Base-by-base conservation (phyloP, 1,284 basidiomycete species). In the Kalmanozyma brasiliensis region DNA sequence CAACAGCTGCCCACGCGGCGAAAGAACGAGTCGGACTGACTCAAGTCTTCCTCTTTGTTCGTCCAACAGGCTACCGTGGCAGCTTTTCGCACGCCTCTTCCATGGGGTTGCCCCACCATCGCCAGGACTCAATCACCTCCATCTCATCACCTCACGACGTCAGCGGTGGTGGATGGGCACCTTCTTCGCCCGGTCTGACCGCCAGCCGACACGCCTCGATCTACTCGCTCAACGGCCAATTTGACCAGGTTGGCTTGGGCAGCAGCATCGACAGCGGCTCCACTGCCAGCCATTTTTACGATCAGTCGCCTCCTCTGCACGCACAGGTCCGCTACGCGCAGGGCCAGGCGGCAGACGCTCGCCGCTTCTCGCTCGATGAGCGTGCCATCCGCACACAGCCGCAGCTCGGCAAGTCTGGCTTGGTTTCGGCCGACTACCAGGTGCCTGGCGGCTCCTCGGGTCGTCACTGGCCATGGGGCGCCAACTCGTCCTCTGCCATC, bases 381-480 rank as follows among this genome's bases (percentile, higher is more conserved):
- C 57, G 70, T 16, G 53, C 61, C 7, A 73, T 68, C 20, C 57
- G 65, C 52, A 52, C 53, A 29, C 65, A 71, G 52, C 63, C 68
- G 20, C 63, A 57, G 14, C 49, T 65, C 8, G 61, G 52, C 56
- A 70, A 65, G 58, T 48, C 67, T n/a, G 67, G 62, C 33, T 17
- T 70, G 24, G 58, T 62, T 17, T 70, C 67, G 5, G 57, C 67
- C 29, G 59, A 63, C n/a, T 63, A 72, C 49, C 69, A 72, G 34
- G 48, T 58, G 16, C 60, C 60, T 19, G 60, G 26, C 26, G 26
- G 55, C 35, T 52, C 52, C 14, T 59, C 60, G 6, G 65, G 65
- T 19, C 65, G 70, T 24, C 70, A 73, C 44, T 73, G 70, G 70
- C 70, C 70, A 16, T 73, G 70, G 70, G 70, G 64, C 14, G 43